These are phyloP conservation scores for Botrytis pseudocinerea DNA, from an alignment of 2,329 filamentous ascomycete species.

Conservation along the genomic window DNA sequence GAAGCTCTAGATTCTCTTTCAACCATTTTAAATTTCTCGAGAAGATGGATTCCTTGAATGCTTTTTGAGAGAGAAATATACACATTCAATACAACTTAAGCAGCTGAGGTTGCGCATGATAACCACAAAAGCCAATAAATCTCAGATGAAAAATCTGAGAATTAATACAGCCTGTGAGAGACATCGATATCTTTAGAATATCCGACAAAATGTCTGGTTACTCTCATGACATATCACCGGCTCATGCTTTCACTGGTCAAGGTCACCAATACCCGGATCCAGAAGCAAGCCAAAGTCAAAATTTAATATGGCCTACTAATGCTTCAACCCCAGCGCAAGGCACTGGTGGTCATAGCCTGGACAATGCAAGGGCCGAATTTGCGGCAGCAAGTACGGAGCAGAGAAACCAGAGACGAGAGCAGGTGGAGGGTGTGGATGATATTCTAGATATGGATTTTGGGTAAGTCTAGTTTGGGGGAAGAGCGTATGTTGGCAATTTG, in stretches of 20 bases:
- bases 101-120: not conserved
- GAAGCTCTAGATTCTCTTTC: not conserved
- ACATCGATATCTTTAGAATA: too few relatives aligned
- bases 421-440: constrained; percentile 13
- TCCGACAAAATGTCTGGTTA: not conserved
- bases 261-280: constrained; percentile 28
- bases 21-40: not conserved
- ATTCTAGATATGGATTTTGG: constrained; percentile 21
- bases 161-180: not conserved
- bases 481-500: not conserved
- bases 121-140: not conserved
- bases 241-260: not conserved
- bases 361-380: constrained; percentile 24
- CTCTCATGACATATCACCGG: not conserved
- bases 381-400: constrained; percentile 16
- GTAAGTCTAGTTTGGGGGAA: not conserved
- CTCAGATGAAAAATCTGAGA: not conserved
- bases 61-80: not conserved
- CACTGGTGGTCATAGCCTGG: not conserved
- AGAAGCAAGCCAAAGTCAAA: constrained; percentile 23
- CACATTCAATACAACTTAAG: not conserved
- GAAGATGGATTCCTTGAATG: not conserved
- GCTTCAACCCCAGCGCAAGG: not conserved
- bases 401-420: constrained; percentile 22
- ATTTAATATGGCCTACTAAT: constrained; percentile 15